A percentile compares a stretch with the other conserved stretches of the same genome.
phyloP scores from a whole-genome alignment of 345 rosid genomes.

The Dipteronia dyeriana region DNA sequence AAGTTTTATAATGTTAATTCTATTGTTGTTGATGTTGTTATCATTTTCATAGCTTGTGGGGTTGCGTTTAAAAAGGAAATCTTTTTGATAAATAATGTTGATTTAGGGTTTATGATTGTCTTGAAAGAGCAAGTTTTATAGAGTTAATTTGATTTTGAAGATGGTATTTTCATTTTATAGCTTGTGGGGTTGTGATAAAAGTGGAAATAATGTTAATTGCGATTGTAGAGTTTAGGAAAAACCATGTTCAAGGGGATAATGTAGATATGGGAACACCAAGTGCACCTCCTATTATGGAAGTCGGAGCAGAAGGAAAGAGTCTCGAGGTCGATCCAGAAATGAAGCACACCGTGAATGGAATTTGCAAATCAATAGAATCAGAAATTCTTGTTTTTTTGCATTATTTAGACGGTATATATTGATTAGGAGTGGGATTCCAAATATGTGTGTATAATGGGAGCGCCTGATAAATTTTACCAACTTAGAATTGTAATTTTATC shows the following conservation, averaged over 20 bases:
- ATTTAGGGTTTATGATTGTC: background rate
- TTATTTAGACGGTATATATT: too few species aligned
- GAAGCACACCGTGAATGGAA: slow-evolving; percentile 33
- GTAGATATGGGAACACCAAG: slow-evolving; percentile 87
- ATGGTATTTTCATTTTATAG: background rate
- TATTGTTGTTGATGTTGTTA: slow-evolving; percentile 7
- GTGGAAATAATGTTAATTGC: slow-evolving; percentile 4
- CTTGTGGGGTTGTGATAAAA: background rate
- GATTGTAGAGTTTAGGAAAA: slow-evolving; percentile 35
- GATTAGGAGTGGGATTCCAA: too few species aligned
- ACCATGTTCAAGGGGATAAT: slow-evolving; percentile 29
- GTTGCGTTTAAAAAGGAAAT: background rate
- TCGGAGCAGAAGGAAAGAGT: slow-evolving; percentile 42
- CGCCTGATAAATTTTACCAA: too few species aligned
- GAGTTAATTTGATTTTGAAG: background rate
- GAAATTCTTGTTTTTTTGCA: too few species aligned
- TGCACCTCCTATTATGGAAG: slow-evolving; percentile 83
- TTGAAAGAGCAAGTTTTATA: background rate
- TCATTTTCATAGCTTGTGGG: background rate
- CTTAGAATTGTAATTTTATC: too few species aligned
- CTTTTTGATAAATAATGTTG: background rate
- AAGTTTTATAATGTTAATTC: slow-evolving; percentile 5
- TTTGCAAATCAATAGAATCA: background rate
- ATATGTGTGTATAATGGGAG: too few species aligned
- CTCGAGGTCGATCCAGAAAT: slow-evolving; percentile 40